A percentile compares a stretch with the other conserved stretches of the same genome.
These are phyloP conservation scores for Pichia californica DNA, from an alignment of 805 yeast genomes.

Conservation along the genomic window DNA sequence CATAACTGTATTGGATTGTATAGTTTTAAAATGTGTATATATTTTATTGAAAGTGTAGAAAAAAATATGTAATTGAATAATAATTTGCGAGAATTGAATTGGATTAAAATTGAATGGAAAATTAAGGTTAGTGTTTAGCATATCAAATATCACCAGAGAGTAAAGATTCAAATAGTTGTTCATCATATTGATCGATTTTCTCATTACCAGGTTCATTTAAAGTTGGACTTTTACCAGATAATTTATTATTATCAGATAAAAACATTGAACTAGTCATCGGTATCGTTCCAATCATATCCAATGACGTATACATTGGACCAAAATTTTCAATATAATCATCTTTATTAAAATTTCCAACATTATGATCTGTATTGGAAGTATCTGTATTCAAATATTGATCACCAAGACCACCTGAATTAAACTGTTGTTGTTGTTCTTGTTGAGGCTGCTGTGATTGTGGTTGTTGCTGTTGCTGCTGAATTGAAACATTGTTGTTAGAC, in stretches of 20 bases:
- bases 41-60: too few species aligned
- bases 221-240: background rate
- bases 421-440: background rate
- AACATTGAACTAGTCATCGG: slow-evolving; percentile 7
- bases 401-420: too few species aligned
- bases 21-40: too few species aligned
- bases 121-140: background rate
- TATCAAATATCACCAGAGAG: background rate
- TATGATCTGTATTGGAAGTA: background rate
- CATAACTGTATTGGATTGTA: too few species aligned
- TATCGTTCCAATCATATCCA: slow-evolving; percentile 8
- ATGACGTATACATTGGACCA: background rate
- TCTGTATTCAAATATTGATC: background rate
- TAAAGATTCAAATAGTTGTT: slow-evolving; percentile 6
- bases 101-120: background rate
- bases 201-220: background rate
- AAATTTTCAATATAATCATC: slow-evolving; percentile 5
- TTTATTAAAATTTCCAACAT: background rate
- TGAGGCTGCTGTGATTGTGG: background rate
- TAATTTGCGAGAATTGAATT: background rate
- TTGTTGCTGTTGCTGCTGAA: background rate
- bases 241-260: background rate
- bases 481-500: too few species aligned
- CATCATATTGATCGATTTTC: slow-evolving; percentile 9
- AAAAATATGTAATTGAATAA: too few species aligned